Conservation (phyloP, 305 asterid genomes). For the Solanum hybrid region DNA sequence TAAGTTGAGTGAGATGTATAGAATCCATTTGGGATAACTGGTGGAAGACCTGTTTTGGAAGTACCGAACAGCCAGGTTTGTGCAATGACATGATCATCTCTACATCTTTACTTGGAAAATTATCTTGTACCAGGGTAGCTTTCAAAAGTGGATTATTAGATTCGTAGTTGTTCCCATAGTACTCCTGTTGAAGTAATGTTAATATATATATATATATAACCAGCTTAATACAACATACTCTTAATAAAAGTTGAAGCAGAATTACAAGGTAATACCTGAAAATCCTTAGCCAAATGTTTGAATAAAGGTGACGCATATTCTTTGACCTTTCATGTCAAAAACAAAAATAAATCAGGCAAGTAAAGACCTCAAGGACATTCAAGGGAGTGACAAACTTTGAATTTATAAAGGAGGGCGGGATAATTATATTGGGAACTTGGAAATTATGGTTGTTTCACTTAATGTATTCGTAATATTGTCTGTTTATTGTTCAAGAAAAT, state of each 20-base stretch:
- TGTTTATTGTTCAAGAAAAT: background rate
- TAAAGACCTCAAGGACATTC: background rate
- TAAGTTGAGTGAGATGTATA: background rate
- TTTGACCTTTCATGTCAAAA: background rate
- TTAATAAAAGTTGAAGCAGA: background rate
- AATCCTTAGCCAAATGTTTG: accelerated
- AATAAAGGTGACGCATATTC: background rate
- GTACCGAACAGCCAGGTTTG: background rate
- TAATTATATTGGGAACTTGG: too few relatives aligned
- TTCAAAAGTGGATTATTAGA: accelerated
- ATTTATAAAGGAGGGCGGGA: too few relatives aligned
- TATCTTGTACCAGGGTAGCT: background rate
- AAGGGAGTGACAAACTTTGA: too few relatives aligned
- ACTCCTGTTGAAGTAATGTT: background rate
- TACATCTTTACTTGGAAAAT: background rate
- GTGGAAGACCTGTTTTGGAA: background rate
- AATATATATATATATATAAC: too few relatives aligned
- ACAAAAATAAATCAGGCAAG: background rate
- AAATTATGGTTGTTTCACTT: too few relatives aligned
- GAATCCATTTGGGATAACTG: background rate
- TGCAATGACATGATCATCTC: accelerated
- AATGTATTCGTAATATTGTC: too few relatives aligned
- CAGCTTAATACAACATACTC: too few relatives aligned
- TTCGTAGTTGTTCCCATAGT: background rate
- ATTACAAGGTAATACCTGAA: background rate